Evolutionary conservation across 495 filamentous ascomycete genomes (phyloP).

Genomic region (Xylaria cubensis): DNA sequence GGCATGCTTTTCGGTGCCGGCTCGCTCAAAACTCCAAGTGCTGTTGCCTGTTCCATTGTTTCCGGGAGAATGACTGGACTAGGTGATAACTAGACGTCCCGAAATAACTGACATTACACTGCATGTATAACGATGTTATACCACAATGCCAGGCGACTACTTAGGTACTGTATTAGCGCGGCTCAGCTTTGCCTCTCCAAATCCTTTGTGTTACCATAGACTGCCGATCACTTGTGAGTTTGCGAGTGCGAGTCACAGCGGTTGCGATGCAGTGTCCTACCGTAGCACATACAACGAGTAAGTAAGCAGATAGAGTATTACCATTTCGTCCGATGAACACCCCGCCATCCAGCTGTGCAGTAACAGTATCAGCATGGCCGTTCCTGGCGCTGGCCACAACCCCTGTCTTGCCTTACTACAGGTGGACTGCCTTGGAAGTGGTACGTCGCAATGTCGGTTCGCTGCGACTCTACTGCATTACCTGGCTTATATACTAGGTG

Average conservation of each 20-base stretch:
- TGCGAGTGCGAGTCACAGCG: neutral
- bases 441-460: slow-evolving; percentile 7
- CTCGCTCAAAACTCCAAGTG: neutral
- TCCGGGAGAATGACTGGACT: neutral
- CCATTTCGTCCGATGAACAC: slow-evolving; percentile 16
- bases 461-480: slow-evolving; percentile 25
- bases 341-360: slow-evolving; percentile 18
- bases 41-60: neutral
- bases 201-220: slow-evolving; percentile 3
- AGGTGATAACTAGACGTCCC: too few relatives aligned
- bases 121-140: neutral
- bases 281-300: neutral
- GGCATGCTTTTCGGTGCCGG: neutral
- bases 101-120: slow-evolving; percentile 3
- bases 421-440: slow-evolving; percentile 13
- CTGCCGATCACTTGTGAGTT: neutral
- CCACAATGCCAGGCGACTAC: neutral
- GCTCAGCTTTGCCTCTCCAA: slow-evolving; percentile 2
- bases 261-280: neutral
- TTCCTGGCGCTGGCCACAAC: neutral
- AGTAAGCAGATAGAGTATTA: neutral
- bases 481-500: slow-evolving; percentile 4
- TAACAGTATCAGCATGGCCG: slow-evolving; percentile 5
- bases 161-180: neutral
- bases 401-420: slow-evolving; percentile 26